Percentiles rank a stretch among this genome's conserved stretches.
These are phyloP conservation scores for Psilocybe sp. DNA, from an alignment of 768 basidiomycete species.

Conservation along the genomic window DNA sequence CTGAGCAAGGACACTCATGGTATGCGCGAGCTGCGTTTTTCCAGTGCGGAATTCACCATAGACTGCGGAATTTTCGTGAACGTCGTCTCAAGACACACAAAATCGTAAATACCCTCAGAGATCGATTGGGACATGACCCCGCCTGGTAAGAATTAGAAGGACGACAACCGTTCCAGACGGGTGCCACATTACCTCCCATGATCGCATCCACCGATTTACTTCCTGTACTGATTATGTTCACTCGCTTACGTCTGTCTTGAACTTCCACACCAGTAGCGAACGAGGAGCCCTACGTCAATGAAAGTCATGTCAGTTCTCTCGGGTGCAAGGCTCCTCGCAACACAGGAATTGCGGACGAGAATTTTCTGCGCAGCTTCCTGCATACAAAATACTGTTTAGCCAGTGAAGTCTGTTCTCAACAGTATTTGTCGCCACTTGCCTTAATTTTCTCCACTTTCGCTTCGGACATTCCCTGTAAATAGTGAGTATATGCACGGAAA, in stretches of 20 bases:
- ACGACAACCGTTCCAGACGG: background rate
- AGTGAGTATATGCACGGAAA: background rate
- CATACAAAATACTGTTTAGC: background rate
- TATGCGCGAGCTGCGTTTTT: conserved; percentile 94
- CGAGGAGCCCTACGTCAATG: conserved; percentile 66
- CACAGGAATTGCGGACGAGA: conserved; percentile 43
- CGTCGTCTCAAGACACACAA: background rate
- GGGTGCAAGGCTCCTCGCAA: too few species aligned
- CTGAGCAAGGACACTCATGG: conserved; percentile 88
- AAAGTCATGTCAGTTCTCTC: too few species aligned
- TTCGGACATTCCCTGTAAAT: conserved; percentile 83
- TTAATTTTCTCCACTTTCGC: conserved; percentile 98
- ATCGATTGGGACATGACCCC: conserved; percentile 92
- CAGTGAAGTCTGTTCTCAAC: background rate
- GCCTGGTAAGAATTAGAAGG: conserved; percentile 38
- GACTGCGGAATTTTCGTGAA: conserved; percentile 40
- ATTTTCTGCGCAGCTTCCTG: conserved; percentile 92
- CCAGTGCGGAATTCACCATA: conserved; percentile 97
- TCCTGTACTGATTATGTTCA: conserved; percentile 85
- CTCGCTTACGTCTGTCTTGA: conserved; percentile 80
- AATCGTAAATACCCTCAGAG: conserved; percentile 63
- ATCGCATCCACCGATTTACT: conserved; percentile 90
- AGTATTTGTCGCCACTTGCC: conserved; percentile 30
- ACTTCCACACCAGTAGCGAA: conserved; percentile 91
- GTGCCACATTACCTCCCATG: conserved; percentile 64